Evolutionary conservation across 495 filamentous ascomycete genomes (phyloP), one percentile per base, ranked within the genome.

Genomic region (Astrothelium macrocarpum): DNA sequence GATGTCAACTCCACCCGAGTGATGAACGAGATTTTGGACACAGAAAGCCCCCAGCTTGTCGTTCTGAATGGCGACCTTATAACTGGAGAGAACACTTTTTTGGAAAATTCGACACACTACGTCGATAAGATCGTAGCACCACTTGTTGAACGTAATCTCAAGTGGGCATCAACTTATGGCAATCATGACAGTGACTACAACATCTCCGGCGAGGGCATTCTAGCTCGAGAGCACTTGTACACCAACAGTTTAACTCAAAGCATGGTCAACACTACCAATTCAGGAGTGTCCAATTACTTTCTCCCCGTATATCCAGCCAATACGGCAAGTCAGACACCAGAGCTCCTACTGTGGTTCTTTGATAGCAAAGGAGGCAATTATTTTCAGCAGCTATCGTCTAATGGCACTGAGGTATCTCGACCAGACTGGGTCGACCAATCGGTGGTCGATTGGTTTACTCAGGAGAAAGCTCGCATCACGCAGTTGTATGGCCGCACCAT

Each of bases 61-160:
- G 80, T 91, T 9, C 71, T 91, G 1, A 91, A 90, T 61, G 87
- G 88, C 39, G 88, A 90, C 66, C 75, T 90, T 11, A 85, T 90
- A 64, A 87, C 88, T 0, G 86, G 88, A 26, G 85, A 90, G 65
- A 83, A 84, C 62, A 81, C 81, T 1, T 82, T 78, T 43, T 68
- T 77, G 14, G 74, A 80, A 29, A 88, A 89, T 67, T 80, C 80
- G 14, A 82, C 77, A 4, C 59, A 74, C 25, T 87, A 89, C 62
- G 34, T 90, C 20, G 81, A 89, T 66, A 70, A 80, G 45, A 82
- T 90, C 4, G 82, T 89, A 18, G 75, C 73, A 46, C 76, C 87
- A 0, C 71, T 90, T 1, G 73, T 85, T 0, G 59, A 79, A 1
- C 76, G 76, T 2, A 73, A 75, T 4, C 68, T 86, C 0, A 74